phyloP scores from a whole-genome alignment of 148 eudicot species.

The Vaccinium myrtillus region DNA sequence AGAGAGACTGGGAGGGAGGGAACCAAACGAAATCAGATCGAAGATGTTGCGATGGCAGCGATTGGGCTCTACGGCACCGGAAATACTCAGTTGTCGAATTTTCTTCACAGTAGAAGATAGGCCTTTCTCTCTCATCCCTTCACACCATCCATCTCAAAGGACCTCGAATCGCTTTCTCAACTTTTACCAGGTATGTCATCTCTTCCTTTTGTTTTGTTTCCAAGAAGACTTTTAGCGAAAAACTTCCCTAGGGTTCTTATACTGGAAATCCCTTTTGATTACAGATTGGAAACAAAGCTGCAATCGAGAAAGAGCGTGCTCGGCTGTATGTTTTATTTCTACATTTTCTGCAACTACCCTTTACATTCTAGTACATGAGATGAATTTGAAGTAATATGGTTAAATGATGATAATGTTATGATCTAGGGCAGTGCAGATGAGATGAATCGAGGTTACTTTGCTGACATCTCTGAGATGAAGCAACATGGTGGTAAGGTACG shows the following conservation, averaged over 20 bases:
- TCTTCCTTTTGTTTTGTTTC: neutral
- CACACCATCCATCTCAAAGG: slow-evolving; percentile 35
- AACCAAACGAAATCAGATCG: slow-evolving; percentile 10
- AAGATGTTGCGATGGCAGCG: slow-evolving; percentile 52
- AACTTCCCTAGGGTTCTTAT: neutral
- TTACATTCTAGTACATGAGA: neutral
- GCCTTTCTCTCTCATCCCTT: slow-evolving; percentile 26
- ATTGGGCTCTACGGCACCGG: slow-evolving; percentile 25
- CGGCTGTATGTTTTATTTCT: slow-evolving; percentile 61
- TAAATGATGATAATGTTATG: slow-evolving; percentile 23
- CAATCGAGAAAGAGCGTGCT: slow-evolving; percentile 88
- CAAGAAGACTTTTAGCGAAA: neutral
- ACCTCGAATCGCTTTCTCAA: slow-evolving; percentile 70
- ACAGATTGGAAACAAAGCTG: slow-evolving; percentile 82
- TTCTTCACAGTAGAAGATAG: slow-evolving; percentile 18
- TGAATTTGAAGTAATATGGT: slow-evolving; percentile 15
- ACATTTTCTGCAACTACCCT: neutral
- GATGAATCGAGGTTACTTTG: slow-evolving; percentile 92
- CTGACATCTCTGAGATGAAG: slow-evolving; percentile 83
- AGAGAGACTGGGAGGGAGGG: neutral
- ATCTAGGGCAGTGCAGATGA: slow-evolving; percentile 95
- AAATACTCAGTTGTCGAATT: slow-evolving; percentile 21
- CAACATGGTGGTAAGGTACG: slow-evolving; percentile 89
- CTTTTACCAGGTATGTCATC: slow-evolving; percentile 60
- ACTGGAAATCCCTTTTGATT: slow-evolving; percentile 13